Conservation (phyloP, 2,329 filamentous ascomycete species). For the Nigrospora oryzae region DNA sequence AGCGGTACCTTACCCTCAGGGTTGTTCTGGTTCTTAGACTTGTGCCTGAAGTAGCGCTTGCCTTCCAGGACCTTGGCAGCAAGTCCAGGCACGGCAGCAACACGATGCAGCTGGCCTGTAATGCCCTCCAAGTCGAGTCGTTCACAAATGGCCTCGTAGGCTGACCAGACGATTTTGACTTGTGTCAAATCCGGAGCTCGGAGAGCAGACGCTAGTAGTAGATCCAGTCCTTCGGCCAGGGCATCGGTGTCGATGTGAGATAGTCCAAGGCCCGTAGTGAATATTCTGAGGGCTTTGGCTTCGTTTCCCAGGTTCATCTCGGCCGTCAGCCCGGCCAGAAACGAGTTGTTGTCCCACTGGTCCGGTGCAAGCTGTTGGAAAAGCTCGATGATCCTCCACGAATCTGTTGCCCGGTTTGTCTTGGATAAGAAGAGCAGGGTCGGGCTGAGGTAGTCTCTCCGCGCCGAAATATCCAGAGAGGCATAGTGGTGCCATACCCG, state of each 20-base stretch:
- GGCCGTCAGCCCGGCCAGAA: conserved; percentile 31
- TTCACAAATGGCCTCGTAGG: conserved; percentile 15
- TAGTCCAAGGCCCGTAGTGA: conserved; percentile 25
- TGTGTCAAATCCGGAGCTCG: conserved; percentile 8
- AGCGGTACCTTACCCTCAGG: conserved; percentile 8
- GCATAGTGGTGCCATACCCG: conserved; percentile 35
- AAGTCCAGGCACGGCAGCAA: conserved; percentile 14
- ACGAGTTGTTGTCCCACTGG: conserved; percentile 29
- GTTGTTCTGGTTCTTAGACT: background rate
- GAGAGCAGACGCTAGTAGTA: conserved; percentile 32
- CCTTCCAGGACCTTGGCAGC: conserved; percentile 15
- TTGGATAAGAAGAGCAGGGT: conserved; percentile 33
- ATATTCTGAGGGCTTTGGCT: conserved; percentile 28
- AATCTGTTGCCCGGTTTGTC: conserved; percentile 33
- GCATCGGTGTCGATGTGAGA: conserved; percentile 12
- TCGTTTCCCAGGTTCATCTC: conserved; percentile 30
- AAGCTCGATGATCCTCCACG: conserved; percentile 33
- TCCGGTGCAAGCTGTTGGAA: conserved; percentile 27
- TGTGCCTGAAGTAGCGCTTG: conserved; percentile 4
- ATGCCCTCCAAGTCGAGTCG: conserved; percentile 17
- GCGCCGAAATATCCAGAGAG: conserved; percentile 20
- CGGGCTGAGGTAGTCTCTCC: conserved; percentile 18
- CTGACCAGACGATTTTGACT: conserved; percentile 13
- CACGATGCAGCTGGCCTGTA: conserved; percentile 11
- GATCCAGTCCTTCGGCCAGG: conserved; percentile 31